Percentiles rank a stretch among this genome's conserved stretches.
phyloP scores from a whole-genome alignment of 164 flowering plant species.

The Stephania japonica region DNA sequence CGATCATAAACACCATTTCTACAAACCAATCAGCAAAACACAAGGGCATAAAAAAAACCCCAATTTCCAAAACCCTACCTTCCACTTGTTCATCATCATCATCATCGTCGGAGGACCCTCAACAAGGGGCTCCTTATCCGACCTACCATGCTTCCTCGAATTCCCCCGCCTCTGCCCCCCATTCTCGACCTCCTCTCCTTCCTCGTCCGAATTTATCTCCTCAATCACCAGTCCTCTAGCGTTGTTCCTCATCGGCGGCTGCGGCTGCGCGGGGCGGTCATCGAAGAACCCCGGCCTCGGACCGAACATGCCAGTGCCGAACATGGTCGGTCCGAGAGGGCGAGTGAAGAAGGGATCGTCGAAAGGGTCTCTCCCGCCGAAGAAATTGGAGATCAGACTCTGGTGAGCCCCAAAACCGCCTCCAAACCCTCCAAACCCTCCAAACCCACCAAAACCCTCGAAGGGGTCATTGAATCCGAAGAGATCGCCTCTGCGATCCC shows the following conservation, averaged over 20 bases:
- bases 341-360: conserved; percentile 81
- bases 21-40: neutral
- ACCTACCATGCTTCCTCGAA: conserved; percentile 26
- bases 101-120: conserved; percentile 77
- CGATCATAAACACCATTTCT: too few species aligned
- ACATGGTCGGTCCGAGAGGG: conserved; percentile 41
- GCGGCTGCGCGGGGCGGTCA: conserved; percentile 3
- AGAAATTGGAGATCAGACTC: conserved; percentile 48
- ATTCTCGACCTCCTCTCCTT: conserved; percentile 14
- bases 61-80: conserved; percentile 29
- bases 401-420: conserved; percentile 37
- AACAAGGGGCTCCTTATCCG: conserved; percentile 43
- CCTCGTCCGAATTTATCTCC: conserved; percentile 54
- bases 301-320: conserved; percentile 26
- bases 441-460: conserved; percentile 26
- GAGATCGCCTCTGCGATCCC: conserved; percentile 25
- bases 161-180: conserved; percentile 16
- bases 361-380: conserved; percentile 79
- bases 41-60: neutral
- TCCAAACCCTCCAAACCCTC: conserved; percentile 47
- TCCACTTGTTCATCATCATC: conserved; percentile 33
- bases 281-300: conserved; percentile 12
- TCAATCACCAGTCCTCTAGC: conserved; percentile 45
- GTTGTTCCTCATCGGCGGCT: conserved; percentile 25
- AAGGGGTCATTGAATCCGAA: conserved; percentile 31